These are phyloP conservation scores for Agmasoma carcini DNA, from an alignment of 371 early-diverging fungal genomes.

Conservation along the genomic window DNA sequence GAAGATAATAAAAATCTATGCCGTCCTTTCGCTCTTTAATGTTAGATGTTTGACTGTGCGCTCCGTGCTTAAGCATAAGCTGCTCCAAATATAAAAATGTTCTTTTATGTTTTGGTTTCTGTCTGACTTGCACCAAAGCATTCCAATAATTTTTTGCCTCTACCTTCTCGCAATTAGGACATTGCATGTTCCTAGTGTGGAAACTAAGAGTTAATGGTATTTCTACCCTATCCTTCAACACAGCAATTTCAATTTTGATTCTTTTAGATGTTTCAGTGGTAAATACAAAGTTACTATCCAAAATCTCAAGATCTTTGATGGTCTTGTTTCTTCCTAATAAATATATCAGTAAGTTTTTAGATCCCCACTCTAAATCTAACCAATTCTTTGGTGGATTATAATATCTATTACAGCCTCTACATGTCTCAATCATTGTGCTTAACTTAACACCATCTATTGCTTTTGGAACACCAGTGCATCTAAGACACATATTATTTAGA, in stretches of 20 bases:
- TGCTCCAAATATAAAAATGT: slow-evolving; percentile 94
- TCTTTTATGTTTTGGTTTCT: slow-evolving; percentile 74
- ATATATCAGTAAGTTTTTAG: slow-evolving; percentile 74
- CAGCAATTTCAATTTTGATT: slow-evolving; percentile 70
- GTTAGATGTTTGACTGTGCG: slow-evolving; percentile 77
- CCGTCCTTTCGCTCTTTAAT: slow-evolving; percentile 91
- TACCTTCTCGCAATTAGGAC: slow-evolving; percentile 83
- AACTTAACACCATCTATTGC: slow-evolving; percentile 59
- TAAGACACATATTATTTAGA: slow-evolving; percentile 86
- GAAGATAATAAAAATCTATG: slow-evolving; percentile 88
- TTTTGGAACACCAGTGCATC: slow-evolving; percentile 69
- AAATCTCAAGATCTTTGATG: slow-evolving; percentile 66
- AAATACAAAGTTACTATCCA: slow-evolving; percentile 92
- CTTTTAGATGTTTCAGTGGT: slow-evolving; percentile 88
- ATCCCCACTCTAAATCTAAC: slow-evolving; percentile 72
- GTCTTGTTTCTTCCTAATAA: slow-evolving; percentile 64
- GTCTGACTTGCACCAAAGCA: slow-evolving; percentile 89
- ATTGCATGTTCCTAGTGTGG: slow-evolving; percentile 74
- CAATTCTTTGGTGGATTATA: slow-evolving; percentile 80
- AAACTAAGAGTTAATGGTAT: slow-evolving; percentile 86
- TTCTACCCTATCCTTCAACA: slow-evolving; percentile 26
- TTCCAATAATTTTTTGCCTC: slow-evolving; percentile 97
- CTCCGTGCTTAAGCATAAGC: slow-evolving; percentile 84
- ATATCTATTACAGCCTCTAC: slow-evolving; percentile 86
- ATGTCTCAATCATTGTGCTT: slow-evolving; percentile 73